phyloP scores from a whole-genome alignment of 2,329 filamentous ascomycete genomes.

The Fusarium odoratissimum region DNA sequence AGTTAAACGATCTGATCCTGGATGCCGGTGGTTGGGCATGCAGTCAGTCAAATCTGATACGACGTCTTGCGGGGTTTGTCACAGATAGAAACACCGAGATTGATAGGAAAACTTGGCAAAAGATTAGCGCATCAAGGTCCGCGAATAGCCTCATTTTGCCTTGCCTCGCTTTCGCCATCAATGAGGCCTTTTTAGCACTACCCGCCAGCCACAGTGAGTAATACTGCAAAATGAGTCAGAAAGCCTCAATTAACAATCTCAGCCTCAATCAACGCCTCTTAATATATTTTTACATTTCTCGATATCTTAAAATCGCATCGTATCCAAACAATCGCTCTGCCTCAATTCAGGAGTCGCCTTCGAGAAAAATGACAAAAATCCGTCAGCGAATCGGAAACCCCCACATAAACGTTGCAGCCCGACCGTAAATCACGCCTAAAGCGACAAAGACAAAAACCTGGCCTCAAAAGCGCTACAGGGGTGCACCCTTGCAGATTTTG shows the following conservation, averaged over 20 bases:
- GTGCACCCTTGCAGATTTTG: slow-evolving; percentile 1
- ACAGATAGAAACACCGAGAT: slow-evolving; percentile 4
- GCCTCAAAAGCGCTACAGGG: slow-evolving; percentile 38
- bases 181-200: slow-evolving; percentile 6
- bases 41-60: slow-evolving; percentile 19
- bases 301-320: background rate
- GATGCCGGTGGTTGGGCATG: slow-evolving; percentile 25
- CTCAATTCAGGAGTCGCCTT: slow-evolving; percentile 14
- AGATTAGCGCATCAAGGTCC: slow-evolving; percentile 6
- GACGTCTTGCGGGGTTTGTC: slow-evolving; percentile 17
- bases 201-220: slow-evolving; percentile 13
- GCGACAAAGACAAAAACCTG: slow-evolving; percentile 1
- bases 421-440: slow-evolving; percentile 30
- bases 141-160: slow-evolving; percentile 28
- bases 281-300: slow-evolving; percentile 1
- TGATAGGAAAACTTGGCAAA: slow-evolving; percentile 12
- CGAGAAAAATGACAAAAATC: background rate
- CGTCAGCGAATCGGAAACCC: slow-evolving; percentile 38
- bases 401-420: slow-evolving; percentile 43
- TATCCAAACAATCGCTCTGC: slow-evolving; percentile 14
- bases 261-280: background rate
- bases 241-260: background rate
- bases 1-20: background rate
- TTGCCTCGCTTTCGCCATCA: background rate
- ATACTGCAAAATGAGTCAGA: slow-evolving; percentile 5